A percentile compares a stretch with the other conserved stretches of the same genome.
phyloP scores from a whole-genome alignment of 352 stramenopile genomes.

The Phytopythium sindhum region DNA sequence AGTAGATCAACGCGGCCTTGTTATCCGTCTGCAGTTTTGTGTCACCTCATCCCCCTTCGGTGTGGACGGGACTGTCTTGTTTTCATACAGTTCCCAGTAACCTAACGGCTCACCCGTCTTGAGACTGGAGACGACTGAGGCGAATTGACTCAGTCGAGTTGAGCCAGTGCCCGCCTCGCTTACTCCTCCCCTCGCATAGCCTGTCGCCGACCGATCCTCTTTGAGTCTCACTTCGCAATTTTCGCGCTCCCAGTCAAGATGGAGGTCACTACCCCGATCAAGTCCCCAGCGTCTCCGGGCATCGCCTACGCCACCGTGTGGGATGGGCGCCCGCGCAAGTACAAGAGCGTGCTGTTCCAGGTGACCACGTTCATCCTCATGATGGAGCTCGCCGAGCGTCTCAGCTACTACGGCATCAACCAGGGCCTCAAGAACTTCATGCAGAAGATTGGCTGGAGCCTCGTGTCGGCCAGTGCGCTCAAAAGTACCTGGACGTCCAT shows the following conservation, averaged over 20 bases:
- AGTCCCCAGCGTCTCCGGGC: constrained; percentile 23
- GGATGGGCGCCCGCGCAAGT: constrained; percentile 48
- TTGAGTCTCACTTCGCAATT: background rate
- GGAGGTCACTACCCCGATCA: constrained; percentile 12
- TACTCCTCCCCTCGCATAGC: background rate
- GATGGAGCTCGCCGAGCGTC: constrained; percentile 61
- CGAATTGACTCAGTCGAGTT: background rate
- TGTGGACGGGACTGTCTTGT: background rate
- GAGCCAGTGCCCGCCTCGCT: background rate
- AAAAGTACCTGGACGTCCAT: too few species aligned
- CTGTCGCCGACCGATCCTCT: background rate
- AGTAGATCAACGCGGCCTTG: background rate
- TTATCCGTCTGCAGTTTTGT: constrained; percentile 1
- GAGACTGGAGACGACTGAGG: background rate
- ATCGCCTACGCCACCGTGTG: constrained; percentile 28
- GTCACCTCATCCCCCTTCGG: background rate
- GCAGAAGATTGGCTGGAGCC: constrained; percentile 54
- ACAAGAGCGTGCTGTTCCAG: constrained; percentile 57
- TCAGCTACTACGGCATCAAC: constrained; percentile 59
- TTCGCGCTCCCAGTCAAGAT: background rate
- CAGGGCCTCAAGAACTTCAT: constrained; percentile 59
- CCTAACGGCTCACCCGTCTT: background rate
- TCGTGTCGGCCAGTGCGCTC: too few species aligned
- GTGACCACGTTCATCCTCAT: constrained; percentile 61
- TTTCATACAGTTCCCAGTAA: background rate